Evolutionary conservation across 2,329 filamentous ascomycete genomes (phyloP).

Genomic region (Leptographium procerum): DNA sequence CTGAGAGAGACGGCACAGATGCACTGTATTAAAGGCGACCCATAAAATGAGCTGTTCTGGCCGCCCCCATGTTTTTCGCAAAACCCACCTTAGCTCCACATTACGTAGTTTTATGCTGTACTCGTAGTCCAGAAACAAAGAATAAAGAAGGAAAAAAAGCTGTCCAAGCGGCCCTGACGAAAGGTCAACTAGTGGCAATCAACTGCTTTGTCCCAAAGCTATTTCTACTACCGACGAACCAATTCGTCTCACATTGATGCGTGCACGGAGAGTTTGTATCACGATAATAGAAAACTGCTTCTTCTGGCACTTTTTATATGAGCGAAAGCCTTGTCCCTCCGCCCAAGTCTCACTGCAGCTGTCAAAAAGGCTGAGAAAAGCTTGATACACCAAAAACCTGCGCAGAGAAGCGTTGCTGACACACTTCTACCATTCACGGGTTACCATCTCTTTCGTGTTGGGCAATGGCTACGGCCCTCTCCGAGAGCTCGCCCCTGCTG

Average conservation of each 20-base stretch:
- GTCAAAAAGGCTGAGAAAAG: neutral
- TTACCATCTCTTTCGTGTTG: neutral
- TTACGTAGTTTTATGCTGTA: neutral
- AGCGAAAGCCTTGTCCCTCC: neutral
- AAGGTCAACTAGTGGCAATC: neutral
- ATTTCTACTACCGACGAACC: neutral
- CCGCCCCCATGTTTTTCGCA: neutral
- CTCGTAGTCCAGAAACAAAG: neutral
- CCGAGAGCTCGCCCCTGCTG: constrained; percentile 13
- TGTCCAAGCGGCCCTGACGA: neutral
- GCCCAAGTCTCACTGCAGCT: neutral
- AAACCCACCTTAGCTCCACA: neutral
- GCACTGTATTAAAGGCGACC: neutral
- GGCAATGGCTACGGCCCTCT: constrained; percentile 4
- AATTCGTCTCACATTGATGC: neutral
- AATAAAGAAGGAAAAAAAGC: neutral
- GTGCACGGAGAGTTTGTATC: neutral
- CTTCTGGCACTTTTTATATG: neutral
- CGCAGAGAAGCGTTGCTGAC: neutral
- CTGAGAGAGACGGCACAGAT: too few species aligned
- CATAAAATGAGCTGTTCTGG: neutral
- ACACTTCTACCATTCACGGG: neutral
- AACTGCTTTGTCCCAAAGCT: neutral
- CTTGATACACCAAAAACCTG: too few species aligned
- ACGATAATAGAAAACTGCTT: neutral